phyloP scores from a whole-genome alignment of 306 rosid species.

The Lathyrus aphaca region DNA sequence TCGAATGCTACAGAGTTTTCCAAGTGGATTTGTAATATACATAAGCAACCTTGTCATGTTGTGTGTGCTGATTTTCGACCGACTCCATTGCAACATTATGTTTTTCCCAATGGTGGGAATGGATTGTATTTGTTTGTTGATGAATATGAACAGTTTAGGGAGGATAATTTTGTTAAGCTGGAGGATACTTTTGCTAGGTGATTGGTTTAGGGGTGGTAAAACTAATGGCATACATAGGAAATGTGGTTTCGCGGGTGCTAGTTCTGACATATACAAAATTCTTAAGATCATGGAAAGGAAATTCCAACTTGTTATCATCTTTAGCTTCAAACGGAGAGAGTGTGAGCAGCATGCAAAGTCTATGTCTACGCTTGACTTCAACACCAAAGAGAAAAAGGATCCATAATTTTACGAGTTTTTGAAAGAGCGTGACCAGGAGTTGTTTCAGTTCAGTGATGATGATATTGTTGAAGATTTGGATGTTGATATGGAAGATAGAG shows the following conservation, averaged over 20 bases:
- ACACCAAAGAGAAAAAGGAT: constrained; percentile 81
- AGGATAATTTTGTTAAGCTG: constrained; percentile 75
- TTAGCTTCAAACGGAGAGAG: constrained; percentile 97
- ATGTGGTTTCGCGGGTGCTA: constrained; percentile 71
- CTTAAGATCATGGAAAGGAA: constrained; percentile 95
- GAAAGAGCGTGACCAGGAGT: constrained; percentile 76
- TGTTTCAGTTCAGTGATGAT: constrained; percentile 75
- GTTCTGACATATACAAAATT: constrained; percentile 88
- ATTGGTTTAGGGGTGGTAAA: constrained; percentile 54
- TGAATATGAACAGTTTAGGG: constrained; percentile 82
- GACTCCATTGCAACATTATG: constrained; percentile 91
- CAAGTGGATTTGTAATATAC: constrained; percentile 90
- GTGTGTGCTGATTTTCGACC: constrained; percentile 96
- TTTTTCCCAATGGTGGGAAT: constrained; percentile 76
- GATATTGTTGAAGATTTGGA: constrained; percentile 49
- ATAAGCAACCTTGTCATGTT: constrained; percentile 93
- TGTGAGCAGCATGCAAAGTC: constrained; percentile 96
- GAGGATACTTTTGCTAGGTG: constrained; percentile 69
- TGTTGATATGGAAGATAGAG: too few species aligned
- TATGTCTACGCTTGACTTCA: constrained; percentile 95
- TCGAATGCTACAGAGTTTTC: constrained; percentile 96
- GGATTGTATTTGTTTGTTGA: constrained; percentile 92
- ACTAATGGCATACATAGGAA: constrained; percentile 61
- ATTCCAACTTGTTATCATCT: constrained; percentile 93
- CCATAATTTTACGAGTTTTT: too few species aligned